Evolutionary conservation across 2,329 filamentous ascomycete genomes (phyloP).

Genomic region (Colletotrichum chrysophilum): DNA sequence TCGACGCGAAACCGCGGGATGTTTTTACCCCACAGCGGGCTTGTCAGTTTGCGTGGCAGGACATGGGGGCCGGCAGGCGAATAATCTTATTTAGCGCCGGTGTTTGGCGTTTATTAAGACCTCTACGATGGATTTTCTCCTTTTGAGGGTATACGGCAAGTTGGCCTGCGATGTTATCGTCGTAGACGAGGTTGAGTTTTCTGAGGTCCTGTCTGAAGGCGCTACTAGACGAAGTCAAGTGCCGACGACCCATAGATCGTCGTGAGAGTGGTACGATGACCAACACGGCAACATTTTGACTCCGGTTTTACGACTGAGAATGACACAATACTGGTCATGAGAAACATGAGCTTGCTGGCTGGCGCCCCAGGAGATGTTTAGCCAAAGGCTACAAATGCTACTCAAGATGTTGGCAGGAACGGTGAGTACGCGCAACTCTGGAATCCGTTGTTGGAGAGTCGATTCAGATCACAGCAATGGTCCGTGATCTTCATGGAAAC

Average conservation of each 20-base stretch:
- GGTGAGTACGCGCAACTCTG: rapidly evolving
- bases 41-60: not conserved
- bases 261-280: not conserved
- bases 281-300: not conserved
- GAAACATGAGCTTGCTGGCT: not conserved
- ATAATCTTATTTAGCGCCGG: not conserved
- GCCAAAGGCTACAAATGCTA: not conserved
- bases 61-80: not conserved
- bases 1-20: not conserved
- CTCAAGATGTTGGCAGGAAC: not conserved
- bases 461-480: not conserved
- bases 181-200: not conserved
- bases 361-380: not conserved
- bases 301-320: not conserved
- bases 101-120: not conserved
- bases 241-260: not conserved
- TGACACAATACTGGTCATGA: not conserved
- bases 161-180: not conserved
- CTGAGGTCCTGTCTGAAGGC: not conserved
- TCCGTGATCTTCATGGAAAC: not conserved
- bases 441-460: not conserved
- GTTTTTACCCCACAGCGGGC: not conserved
- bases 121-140: not conserved
- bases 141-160: not conserved
- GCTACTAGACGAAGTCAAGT: not conserved